A percentile compares a stretch with the other conserved stretches of the same genome.
These are phyloP conservation scores for Tremellales sp. DNA, from an alignment of 1,284 basidiomycete genomes.

Conservation along the genomic window DNA sequence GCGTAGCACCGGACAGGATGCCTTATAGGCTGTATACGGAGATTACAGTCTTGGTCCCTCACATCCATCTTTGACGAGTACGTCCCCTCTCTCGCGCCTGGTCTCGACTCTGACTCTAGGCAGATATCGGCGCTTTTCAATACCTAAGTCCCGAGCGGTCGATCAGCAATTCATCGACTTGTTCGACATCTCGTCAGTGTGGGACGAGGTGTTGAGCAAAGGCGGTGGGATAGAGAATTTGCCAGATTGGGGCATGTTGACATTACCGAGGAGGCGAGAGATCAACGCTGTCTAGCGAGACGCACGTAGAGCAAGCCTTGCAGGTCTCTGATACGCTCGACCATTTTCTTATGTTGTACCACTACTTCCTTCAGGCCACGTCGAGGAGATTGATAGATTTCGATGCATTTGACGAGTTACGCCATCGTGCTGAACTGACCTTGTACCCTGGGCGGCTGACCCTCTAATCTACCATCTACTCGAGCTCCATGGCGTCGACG, in stretches of 20 bases:
- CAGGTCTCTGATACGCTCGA: neutral
- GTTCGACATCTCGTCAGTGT: conserved; percentile 43
- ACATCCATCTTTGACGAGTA: conserved; percentile 57
- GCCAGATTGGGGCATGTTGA: conserved; percentile 39
- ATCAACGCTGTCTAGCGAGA: neutral
- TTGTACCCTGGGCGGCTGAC: neutral
- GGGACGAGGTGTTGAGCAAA: conserved; percentile 29
- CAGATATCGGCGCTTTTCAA: conserved; percentile 51
- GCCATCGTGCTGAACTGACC: too few species aligned
- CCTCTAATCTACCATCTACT: conserved; percentile 22
- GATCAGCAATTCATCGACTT: conserved; percentile 58
- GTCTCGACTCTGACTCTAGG: neutral
- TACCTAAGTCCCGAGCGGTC: conserved; percentile 53
- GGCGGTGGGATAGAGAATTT: conserved; percentile 37
- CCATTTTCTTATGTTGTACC: neutral
- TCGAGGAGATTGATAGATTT: neutral
- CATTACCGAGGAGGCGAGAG: conserved; percentile 17
- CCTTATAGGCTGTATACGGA: conserved; percentile 55
- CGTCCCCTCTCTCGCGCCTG: conserved; percentile 1
- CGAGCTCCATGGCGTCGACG: conserved; percentile 43
- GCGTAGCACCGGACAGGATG: conserved; percentile 55
- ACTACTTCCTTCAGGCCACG: neutral
- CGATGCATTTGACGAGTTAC: neutral
- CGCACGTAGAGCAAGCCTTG: neutral
- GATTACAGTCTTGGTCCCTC: conserved; percentile 54